These are phyloP conservation scores for Tuber melanosporum DNA, from an alignment of 495 filamentous ascomycete genomes.

Conservation along the genomic window DNA sequence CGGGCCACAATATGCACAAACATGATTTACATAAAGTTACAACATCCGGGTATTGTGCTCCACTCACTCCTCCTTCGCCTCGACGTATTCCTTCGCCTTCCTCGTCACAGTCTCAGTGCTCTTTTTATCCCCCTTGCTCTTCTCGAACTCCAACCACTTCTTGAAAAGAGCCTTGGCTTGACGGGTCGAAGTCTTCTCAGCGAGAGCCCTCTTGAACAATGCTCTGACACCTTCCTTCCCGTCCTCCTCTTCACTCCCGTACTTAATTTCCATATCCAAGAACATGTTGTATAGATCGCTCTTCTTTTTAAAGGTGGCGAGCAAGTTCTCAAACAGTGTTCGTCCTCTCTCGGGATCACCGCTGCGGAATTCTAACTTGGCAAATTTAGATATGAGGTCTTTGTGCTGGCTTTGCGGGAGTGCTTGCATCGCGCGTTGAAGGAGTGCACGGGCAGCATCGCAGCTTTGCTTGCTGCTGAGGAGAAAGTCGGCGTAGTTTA, in stretches of 20 bases:
- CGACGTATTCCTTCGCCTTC: slow-evolving; percentile 64
- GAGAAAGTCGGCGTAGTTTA: slow-evolving; percentile 93
- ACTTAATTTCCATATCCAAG: slow-evolving; percentile 70
- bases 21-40: background rate
- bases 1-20: background rate
- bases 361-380: slow-evolving; percentile 79
- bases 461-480: slow-evolving; percentile 51
- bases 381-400: slow-evolving; percentile 73
- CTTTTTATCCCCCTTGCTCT: slow-evolving; percentile 64
- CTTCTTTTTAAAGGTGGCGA: slow-evolving; percentile 77
- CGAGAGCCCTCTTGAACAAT: slow-evolving; percentile 44
- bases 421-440: slow-evolving; percentile 80
- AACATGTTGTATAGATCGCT: slow-evolving; percentile 89
- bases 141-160: slow-evolving; percentile 75
- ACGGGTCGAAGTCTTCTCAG: slow-evolving; percentile 23
- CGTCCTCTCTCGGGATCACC: slow-evolving; percentile 87
- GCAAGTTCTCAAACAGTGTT: slow-evolving; percentile 84
- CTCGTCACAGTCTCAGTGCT: slow-evolving; percentile 64
- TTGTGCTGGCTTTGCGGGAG: slow-evolving; percentile 66
- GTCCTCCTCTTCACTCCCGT: slow-evolving; percentile 29
- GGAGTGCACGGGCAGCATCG: slow-evolving; percentile 66
- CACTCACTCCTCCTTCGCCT: slow-evolving; percentile 48
- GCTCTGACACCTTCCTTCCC: slow-evolving; percentile 40
- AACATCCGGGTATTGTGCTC: background rate
- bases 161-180: slow-evolving; percentile 71